Evolutionary conservation across 805 yeast species (phyloP), one percentile per base, ranked within the genome.

Genomic region (Spencermartinsiella europaea): DNA sequence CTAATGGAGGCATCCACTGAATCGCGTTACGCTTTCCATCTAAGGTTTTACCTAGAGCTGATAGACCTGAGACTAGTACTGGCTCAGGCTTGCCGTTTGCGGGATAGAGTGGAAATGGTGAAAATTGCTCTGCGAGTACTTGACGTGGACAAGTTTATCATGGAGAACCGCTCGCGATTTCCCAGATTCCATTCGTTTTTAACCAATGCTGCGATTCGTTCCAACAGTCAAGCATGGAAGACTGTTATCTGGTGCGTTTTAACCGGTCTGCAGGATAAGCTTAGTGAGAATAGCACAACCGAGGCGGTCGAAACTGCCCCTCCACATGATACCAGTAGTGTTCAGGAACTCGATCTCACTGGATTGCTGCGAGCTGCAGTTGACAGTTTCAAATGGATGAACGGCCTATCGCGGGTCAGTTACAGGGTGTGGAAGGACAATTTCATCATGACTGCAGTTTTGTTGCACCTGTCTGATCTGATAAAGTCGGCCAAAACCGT

Each of bases 371-470:
- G 40, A 10, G 38, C 35, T 12, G 34, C 40, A 3, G 36, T 50
- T 17, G 34, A 35, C 10, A n/a, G 44, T 15, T 50, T 40, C 27
- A 34, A 39, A 34, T 28, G 39, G 41, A 44, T 46, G 14, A 38
- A 35, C 10, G 40, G 20, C 14, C 34, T 44, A 7, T 50, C 42
- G 3, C 25, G 41, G 17, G 16, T 31, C 14, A 34, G 35, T 21
- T 50, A 46, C 42, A 41, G 20, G 21, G 44, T 42, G 5, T 50
- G 53, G 53, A 44, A 45, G 34, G 45, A 48, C 27, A 42, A 50
- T 31, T 27, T 50, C 15, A 36, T 51, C 19, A 41, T 50, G 44
- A 44, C 37, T 20, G 17, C 46, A 5, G 44, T 44, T 17, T 41
- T 50, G 41, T 31, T 34, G 19, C 40, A 40, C 20, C 14, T 44